Percentiles rank a stretch among this genome's conserved stretches.
phyloP scores from a whole-genome alignment of 2,329 filamentous ascomycete genomes.

The Cytospora chrysosperma region DNA sequence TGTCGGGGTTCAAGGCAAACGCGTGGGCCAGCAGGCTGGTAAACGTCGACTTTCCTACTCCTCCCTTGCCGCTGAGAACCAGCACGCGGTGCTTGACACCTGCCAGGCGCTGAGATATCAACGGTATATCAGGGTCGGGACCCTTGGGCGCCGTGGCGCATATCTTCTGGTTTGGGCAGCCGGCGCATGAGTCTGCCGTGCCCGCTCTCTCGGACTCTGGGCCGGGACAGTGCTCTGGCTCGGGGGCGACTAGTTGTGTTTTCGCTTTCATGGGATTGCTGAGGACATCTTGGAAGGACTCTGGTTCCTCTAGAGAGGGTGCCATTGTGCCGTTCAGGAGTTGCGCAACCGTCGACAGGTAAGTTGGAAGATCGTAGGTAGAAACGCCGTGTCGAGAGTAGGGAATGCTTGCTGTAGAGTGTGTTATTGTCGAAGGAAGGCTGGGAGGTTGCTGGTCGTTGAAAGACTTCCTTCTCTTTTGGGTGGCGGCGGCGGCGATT shows the following conservation, averaged over 20 bases:
- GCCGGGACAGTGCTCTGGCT: conserved; percentile 95
- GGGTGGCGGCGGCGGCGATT: neutral
- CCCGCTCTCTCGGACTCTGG: conserved; percentile 74
- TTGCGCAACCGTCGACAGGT: neutral
- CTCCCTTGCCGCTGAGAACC: conserved; percentile 90
- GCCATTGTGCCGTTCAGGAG: conserved; percentile 58
- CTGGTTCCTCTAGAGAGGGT: conserved; percentile 74
- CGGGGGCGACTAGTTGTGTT: conserved; percentile 85
- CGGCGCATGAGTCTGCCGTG: conserved; percentile 79
- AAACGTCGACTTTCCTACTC: conserved; percentile 95
- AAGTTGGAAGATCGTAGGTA: neutral
- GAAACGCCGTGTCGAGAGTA: neutral
- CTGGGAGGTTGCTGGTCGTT: neutral
- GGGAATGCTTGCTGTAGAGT: neutral
- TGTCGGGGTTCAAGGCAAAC: conserved; percentile 77
- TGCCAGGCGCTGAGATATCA: conserved; percentile 80
- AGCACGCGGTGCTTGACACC: conserved; percentile 89
- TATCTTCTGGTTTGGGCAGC: conserved; percentile 93
- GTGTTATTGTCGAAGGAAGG: neutral
- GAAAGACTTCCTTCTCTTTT: neutral
- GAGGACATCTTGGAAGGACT: conserved; percentile 66
- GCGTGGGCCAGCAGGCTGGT: conserved; percentile 84
- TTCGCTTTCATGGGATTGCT: conserved; percentile 73
- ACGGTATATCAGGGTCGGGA: conserved; percentile 87
- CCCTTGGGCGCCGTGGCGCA: conserved; percentile 94